Base-by-base conservation (phyloP, 2,329 filamentous ascomycete genomes). In the Escovopsis sp. region DNA sequence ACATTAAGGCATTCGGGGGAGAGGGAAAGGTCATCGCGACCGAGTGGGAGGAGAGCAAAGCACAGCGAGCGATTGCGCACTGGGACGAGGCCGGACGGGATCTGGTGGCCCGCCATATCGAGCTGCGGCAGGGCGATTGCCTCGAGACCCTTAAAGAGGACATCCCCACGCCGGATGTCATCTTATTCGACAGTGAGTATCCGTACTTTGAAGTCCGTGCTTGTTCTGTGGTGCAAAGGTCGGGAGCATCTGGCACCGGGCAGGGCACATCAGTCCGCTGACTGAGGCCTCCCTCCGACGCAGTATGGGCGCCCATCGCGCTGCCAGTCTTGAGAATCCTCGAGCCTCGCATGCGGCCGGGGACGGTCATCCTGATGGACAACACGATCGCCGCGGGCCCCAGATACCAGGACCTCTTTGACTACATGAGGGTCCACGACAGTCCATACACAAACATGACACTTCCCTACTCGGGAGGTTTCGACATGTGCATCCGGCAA, bases 31-130 rank as follows among this genome's bases (percentile, higher is more conserved):
- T 80, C 0, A 71, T 80, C 51, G 75, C 67, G 0, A 80, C 76
- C 0, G 76, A 80, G 55, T 69, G 76, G 26, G 76, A 80, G 52
- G 53, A 59, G 0, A 53, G 50, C 6, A 80, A 80, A 55, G 73
- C 73, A 0, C 58, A 48, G 3, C 56, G 53, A 39, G 75, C 77
- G 6, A 61, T 61, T n/a, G 56, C 62, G 48, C 56, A 79, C 51
- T 80, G 76, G 75, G 57, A 55, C 26, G 55, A 62, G 40, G 66
- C 66, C 3, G 75, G 73, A 0, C 19, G 15, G 19, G 57, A 65
- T 1, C 63, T 64, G 12, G 62, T 78, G 1, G 63, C 64, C 43
- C 51, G 54, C 4, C 60, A 62, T 50, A 75, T 80, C 50, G 74
- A 78, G 26, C 56, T 80, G 23, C 58, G 75, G 4, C 70, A 70